phyloP scores from a whole-genome alignment of 306 rosid species.

The Prunus davidiana region DNA sequence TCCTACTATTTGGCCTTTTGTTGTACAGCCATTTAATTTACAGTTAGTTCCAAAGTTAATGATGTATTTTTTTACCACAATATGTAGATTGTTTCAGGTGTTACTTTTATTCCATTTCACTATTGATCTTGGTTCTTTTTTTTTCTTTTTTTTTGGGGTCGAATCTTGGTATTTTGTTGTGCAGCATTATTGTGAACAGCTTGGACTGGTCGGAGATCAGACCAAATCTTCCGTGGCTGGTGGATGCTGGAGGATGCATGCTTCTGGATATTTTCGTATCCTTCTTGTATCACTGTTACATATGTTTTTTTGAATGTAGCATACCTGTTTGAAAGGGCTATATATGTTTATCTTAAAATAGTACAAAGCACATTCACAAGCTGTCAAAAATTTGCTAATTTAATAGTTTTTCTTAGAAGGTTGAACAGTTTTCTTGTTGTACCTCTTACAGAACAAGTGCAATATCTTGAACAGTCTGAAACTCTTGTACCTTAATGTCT shows the following conservation, averaged over 20 bases:
- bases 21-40: not conserved
- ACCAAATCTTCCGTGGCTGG: constrained; percentile 92
- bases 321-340: not conserved
- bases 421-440: not conserved
- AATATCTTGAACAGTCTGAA: not conserved
- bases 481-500: constrained; percentile 27
- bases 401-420: not conserved
- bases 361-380: not conserved
- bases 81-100: not conserved
- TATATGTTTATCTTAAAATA: not conserved
- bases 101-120: not conserved
- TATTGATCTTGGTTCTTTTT: not conserved
- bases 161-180: not conserved
- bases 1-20: not conserved
- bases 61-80: not conserved
- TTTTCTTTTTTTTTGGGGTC: too few species aligned
- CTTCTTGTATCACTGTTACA: constrained; percentile 22
- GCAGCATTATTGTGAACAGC: constrained; percentile 72
- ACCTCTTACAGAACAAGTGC: not conserved
- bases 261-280: constrained; percentile 80
- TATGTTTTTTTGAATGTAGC: not conserved
- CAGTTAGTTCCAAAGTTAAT: not conserved
- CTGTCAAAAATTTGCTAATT: not conserved
- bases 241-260: constrained; percentile 83
- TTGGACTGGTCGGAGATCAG: constrained; percentile 57